These are phyloP conservation scores for Nyssa sinensis DNA, from an alignment of 148 eudicot species.

Conservation along the genomic window DNA sequence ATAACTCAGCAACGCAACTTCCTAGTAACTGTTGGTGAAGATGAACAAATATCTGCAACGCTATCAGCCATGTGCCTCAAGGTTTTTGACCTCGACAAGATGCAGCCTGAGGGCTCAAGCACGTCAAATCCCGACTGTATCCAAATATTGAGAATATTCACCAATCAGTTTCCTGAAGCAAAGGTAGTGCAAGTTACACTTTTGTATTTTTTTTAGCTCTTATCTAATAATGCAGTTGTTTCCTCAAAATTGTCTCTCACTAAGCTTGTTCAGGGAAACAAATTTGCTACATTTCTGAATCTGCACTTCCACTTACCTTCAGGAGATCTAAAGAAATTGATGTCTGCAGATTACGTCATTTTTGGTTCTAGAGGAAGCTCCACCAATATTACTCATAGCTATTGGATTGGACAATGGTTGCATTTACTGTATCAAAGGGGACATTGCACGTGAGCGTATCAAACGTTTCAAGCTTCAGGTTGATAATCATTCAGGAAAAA, in stretches of 20 bases:
- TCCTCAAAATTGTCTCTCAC: not conserved
- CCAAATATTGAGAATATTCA: conserved; percentile 85
- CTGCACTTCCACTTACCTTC: not conserved
- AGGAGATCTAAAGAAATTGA: not conserved
- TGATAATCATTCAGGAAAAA: conserved; percentile 53
- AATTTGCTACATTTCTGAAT: not conserved
- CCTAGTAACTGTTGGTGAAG: conserved; percentile 89
- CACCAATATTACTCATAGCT: conserved; percentile 79
- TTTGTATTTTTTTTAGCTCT: conserved; percentile 9
- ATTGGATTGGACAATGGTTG: conserved; percentile 91
- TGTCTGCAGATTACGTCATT: conserved; percentile 82
- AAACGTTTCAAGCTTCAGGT: conserved; percentile 86
- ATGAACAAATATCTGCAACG: conserved; percentile 76
- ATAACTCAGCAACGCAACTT: conserved; percentile 78
- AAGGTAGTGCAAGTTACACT: conserved; percentile 44
- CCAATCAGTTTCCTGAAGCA: conserved; percentile 86
- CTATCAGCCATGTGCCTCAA: conserved; percentile 71
- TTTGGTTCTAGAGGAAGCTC: conserved; percentile 85
- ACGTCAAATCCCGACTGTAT: conserved; percentile 82
- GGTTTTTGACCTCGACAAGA: conserved; percentile 92
- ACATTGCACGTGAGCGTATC: conserved; percentile 93
- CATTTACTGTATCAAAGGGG: conserved; percentile 94
- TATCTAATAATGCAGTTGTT: not conserved
- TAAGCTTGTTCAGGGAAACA: no score
- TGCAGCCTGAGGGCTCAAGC: conserved; percentile 75